These are phyloP conservation scores for Coriaria nepalensis DNA, from an alignment of 306 rosid species.

Conservation along the genomic window DNA sequence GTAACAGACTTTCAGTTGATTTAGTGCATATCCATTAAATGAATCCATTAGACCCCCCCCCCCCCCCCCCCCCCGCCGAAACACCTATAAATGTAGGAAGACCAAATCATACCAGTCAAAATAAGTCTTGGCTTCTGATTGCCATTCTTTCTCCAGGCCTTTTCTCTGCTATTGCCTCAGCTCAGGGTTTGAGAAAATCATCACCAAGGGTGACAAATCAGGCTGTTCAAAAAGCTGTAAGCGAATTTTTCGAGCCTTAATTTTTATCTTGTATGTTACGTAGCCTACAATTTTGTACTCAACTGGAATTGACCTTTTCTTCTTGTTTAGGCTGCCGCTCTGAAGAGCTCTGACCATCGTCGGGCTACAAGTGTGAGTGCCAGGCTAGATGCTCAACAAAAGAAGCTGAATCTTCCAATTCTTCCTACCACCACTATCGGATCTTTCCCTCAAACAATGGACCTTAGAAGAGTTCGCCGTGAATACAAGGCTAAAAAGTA, in stretches of 20 bases:
- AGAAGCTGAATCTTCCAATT: slow-evolving; percentile 62
- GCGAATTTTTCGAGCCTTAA: slow-evolving; percentile 10
- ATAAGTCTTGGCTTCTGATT: slow-evolving; percentile 12
- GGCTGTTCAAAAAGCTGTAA: slow-evolving; percentile 72
- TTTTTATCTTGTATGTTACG: slow-evolving; percentile 1
- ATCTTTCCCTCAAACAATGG: slow-evolving; percentile 76
- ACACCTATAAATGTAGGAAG: no score
- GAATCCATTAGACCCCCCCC: no score
- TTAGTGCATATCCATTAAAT: no score
- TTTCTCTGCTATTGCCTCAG: slow-evolving; percentile 53
- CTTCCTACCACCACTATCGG: slow-evolving; percentile 85
- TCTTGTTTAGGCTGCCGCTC: slow-evolving; percentile 51
- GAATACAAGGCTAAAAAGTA: slow-evolving; percentile 75
- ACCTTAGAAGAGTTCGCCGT: slow-evolving; percentile 68
- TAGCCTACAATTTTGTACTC: slow-evolving; percentile 2
- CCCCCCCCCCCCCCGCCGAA: no score
- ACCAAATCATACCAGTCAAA: neutral
- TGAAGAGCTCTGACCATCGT: slow-evolving; percentile 60
- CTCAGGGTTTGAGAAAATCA: slow-evolving; percentile 68
- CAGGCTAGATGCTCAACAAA: slow-evolving; percentile 70
- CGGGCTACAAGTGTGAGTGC: slow-evolving; percentile 55
- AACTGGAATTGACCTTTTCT: slow-evolving; percentile 14
- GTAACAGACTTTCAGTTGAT: no score
- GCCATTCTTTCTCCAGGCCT: slow-evolving; percentile 32
- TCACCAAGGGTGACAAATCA: slow-evolving; percentile 72